Conservation (phyloP, 108 stramenopile genomes). For the Bacterosira constricta region DNA sequence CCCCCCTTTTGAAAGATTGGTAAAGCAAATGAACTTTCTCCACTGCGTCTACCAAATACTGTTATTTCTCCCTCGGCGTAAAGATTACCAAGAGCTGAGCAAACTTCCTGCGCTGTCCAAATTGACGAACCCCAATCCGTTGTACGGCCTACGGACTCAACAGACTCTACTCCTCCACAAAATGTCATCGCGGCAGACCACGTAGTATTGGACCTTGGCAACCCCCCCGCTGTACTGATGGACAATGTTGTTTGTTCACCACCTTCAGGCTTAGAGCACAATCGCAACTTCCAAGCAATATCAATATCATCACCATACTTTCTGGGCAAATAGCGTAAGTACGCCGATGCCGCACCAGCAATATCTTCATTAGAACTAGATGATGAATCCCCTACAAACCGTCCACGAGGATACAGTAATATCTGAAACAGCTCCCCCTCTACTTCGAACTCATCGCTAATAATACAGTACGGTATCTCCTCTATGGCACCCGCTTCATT, state of each 20-base stretch:
- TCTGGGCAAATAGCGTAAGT: conserved; percentile 51
- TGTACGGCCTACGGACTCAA: conserved; percentile 49
- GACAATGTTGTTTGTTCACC: conserved; percentile 14
- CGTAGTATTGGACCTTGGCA: conserved; percentile 50
- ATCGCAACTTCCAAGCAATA: conserved; percentile 51
- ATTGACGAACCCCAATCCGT: conserved; percentile 56
- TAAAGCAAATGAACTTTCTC: conserved; percentile 46
- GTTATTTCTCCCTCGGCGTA: conserved; percentile 41
- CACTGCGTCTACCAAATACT: conserved; percentile 35
- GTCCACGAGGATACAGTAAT: conserved; percentile 53
- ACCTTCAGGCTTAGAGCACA: conserved; percentile 12
- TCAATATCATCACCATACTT: conserved; percentile 57
- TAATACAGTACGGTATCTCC: conserved; percentile 44
- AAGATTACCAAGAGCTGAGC: conserved; percentile 26
- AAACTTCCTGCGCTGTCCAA: conserved; percentile 42
- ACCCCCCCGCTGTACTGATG: conserved; percentile 49
- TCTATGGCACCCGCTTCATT: conserved; percentile 1
- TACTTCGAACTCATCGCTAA: conserved; percentile 47
- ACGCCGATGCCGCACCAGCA: conserved; percentile 48
- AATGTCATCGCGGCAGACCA: conserved; percentile 64
- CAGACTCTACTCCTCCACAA: conserved; percentile 33
- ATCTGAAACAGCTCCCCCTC: conserved; percentile 44
- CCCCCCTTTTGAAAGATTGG: conserved; percentile 35
- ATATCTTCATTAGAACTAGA: background rate
- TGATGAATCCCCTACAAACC: conserved; percentile 31